Evolutionary conservation across 1,139 yeast species (phyloP).

Genomic region (Pichia sp.): DNA sequence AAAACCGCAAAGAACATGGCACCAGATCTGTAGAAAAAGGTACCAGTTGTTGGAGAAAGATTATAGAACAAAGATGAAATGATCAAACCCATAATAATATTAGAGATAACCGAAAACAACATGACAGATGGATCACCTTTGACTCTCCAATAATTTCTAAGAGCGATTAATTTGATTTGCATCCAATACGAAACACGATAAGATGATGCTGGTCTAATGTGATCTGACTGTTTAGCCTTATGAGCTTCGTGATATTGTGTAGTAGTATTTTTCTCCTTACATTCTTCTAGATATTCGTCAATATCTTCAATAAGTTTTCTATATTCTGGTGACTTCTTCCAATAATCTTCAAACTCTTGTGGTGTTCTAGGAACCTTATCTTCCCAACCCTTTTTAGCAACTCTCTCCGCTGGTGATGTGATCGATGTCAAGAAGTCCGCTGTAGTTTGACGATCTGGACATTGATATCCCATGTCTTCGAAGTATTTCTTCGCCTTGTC

Average conservation of each 20-base stretch:
- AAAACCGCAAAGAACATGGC: conserved; percentile 44
- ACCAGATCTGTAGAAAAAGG: conserved; percentile 55
- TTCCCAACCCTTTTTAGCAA: conserved; percentile 44
- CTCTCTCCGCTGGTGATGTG: conserved; percentile 66
- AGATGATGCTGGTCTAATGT: conserved; percentile 32
- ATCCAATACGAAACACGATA: conserved; percentile 39
- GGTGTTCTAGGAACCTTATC: conserved; percentile 30
- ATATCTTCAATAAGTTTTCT: conserved; percentile 28
- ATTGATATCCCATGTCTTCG: conserved; percentile 61
- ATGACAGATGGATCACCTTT: conserved; percentile 45
- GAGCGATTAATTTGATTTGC: conserved; percentile 40
- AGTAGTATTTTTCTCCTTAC: conserved; percentile 26
- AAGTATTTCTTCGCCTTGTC: conserved; percentile 54
- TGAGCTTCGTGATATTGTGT: conserved; percentile 31
- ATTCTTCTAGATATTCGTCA: conserved; percentile 27
- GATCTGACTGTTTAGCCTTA: conserved; percentile 34
- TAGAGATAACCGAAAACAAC: conserved; percentile 38
- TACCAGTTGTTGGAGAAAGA: conserved; percentile 35
- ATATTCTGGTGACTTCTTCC: conserved; percentile 38
- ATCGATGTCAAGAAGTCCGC: conserved; percentile 77
- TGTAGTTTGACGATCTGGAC: conserved; percentile 76
- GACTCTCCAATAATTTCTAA: conserved; percentile 43
- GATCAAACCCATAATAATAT: conserved; percentile 43
- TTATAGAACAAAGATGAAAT: conserved; percentile 45
- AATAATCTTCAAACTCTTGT: conserved; percentile 40